phyloP scores from a whole-genome alignment of 805 yeast species.

The Lipomyces sp. region DNA sequence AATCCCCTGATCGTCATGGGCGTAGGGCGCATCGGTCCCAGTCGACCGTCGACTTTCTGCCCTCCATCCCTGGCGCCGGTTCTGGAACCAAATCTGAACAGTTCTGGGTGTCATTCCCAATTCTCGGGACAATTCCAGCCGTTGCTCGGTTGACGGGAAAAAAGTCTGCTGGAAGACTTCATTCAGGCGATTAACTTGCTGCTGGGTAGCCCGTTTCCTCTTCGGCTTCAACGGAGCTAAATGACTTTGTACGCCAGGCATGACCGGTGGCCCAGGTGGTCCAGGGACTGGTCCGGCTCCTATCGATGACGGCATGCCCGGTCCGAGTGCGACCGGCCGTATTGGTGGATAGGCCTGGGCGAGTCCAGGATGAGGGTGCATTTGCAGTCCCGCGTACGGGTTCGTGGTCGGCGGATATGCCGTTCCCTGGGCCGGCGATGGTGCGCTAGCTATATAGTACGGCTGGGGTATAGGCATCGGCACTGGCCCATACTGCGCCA shows the following conservation, averaged over 20 bases:
- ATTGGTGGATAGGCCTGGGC: slow-evolving; percentile 5
- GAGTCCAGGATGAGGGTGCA: slow-evolving; percentile 11
- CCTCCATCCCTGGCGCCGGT: slow-evolving; percentile 58
- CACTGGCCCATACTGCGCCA: neutral
- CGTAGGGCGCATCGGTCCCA: neutral
- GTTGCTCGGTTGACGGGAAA: slow-evolving; percentile 73
- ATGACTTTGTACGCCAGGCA: slow-evolving; percentile 14
- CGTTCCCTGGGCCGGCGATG: neutral
- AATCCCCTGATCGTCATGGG: neutral
- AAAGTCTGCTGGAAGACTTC: slow-evolving; percentile 74
- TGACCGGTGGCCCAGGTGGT: no score
- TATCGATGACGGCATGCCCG: neutral
- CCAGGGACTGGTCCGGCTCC: neutral
- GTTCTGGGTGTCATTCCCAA: slow-evolving; percentile 87
- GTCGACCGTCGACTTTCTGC: slow-evolving; percentile 32
- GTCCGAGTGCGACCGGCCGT: slow-evolving; percentile 1
- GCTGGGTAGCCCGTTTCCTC: slow-evolving; percentile 77
- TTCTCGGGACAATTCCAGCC: slow-evolving; percentile 71
- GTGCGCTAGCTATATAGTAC: neutral
- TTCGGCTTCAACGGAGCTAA: slow-evolving; percentile 48
- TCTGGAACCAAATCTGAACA: slow-evolving; percentile 80
- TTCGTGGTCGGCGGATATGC: neutral
- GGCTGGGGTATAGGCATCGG: neutral
- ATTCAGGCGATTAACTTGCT: slow-evolving; percentile 70
- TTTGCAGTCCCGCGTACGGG: slow-evolving; percentile 12